Conservation (phyloP, 2,329 filamentous ascomycete genomes). For the Botrytis sinoallii region DNA sequence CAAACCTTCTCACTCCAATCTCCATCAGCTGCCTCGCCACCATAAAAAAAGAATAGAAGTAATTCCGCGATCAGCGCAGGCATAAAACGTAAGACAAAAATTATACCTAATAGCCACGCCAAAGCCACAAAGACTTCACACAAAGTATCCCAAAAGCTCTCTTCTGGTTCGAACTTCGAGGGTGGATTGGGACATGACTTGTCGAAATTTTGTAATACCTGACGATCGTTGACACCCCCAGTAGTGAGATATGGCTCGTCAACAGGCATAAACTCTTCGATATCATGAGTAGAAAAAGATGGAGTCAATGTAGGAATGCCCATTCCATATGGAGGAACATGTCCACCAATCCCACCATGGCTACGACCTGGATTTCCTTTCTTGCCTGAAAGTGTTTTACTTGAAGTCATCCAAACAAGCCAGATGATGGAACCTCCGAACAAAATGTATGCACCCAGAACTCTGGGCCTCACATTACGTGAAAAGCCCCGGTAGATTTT, state of each 20-base stretch:
- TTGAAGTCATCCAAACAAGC: background rate
- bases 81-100: background rate
- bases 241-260: background rate
- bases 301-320: background rate
- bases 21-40: background rate
- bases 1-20: background rate
- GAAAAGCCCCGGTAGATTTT: too few relatives aligned
- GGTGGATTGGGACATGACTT: background rate
- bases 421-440: background rate
- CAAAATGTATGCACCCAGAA: background rate
- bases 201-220: background rate
- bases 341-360: background rate
- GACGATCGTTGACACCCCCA: background rate
- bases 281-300: too few relatives aligned
- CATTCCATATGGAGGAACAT: background rate
- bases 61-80: accelerated
- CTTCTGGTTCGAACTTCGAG: background rate
- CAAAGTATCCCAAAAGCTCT: background rate
- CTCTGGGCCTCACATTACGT: background rate
- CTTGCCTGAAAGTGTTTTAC: background rate
- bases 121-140: background rate
- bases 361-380: background rate
- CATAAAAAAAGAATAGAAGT: background rate
- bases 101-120: background rate
- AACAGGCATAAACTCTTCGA: background rate